Evolutionary conservation across 2,329 filamentous ascomycete genomes (phyloP).

Genomic region (Pseudogymnoascus sp.): DNA sequence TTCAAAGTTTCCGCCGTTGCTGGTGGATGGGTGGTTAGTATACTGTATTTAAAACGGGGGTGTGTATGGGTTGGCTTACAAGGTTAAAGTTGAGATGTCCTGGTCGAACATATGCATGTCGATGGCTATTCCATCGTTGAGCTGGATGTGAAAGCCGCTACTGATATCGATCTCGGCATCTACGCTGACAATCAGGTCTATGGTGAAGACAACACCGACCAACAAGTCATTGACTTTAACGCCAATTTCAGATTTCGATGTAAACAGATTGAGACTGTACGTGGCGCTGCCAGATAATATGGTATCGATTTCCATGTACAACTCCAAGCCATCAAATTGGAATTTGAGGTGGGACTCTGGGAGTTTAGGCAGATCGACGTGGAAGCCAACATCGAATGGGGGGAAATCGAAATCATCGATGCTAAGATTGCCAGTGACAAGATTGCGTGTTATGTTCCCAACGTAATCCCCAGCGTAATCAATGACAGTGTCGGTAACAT

Average conservation of each 20-base stretch:
- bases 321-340: conserved; percentile 42
- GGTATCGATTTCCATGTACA: conserved; percentile 42
- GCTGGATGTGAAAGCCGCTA: conserved; percentile 46
- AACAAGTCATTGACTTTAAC: conserved; percentile 27
- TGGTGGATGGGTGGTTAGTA: conserved; percentile 20
- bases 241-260: conserved; percentile 23
- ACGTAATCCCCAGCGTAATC: conserved; percentile 19
- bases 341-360: conserved; percentile 38
- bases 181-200: conserved; percentile 45
- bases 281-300: conserved; percentile 34
- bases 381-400: conserved; percentile 35
- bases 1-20: conserved; percentile 45
- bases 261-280: conserved; percentile 42
- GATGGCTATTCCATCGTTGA: conserved; percentile 42
- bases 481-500: conserved; percentile 28
- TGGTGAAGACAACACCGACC: conserved; percentile 39
- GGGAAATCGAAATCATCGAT: conserved; percentile 26
- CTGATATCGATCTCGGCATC: conserved; percentile 41
- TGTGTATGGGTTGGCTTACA: conserved; percentile 34
- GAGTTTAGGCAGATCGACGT: conserved; percentile 36
- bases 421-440: conserved; percentile 20
- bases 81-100: conserved; percentile 38
- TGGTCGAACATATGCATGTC: conserved; percentile 43
- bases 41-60: not conserved
- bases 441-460: conserved; percentile 22